These are phyloP conservation scores for Hirschioporus abietinus DNA, from an alignment of 768 basidiomycete species.

Conservation along the genomic window DNA sequence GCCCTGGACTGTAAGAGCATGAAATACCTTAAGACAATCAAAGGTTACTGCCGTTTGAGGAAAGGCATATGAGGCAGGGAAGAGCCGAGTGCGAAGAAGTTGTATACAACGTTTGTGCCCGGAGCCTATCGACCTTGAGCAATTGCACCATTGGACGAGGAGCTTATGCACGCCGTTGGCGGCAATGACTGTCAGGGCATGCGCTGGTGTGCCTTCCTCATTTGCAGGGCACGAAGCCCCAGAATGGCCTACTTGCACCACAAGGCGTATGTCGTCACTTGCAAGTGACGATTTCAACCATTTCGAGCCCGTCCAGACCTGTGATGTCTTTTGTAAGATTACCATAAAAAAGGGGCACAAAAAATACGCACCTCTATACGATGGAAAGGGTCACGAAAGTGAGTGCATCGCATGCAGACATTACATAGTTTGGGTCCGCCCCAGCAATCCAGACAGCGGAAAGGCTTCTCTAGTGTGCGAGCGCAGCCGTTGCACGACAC, in stretches of 20 bases:
- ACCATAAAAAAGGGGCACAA: neutral
- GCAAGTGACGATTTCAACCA: neutral
- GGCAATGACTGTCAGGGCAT: constrained; percentile 8
- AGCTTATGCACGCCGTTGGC: constrained; percentile 15
- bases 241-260: neutral
- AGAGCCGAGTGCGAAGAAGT: constrained; percentile 10
- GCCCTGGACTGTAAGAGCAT: constrained; percentile 9
- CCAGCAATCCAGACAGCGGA: neutral
- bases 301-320: neutral
- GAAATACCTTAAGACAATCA: constrained; percentile 12
- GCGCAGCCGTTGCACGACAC: neutral
- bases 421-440: neutral
- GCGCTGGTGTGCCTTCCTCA: neutral
- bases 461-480: neutral
- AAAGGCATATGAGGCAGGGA: constrained; percentile 13
- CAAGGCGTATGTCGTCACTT: neutral
- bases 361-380: neutral
- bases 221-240: neutral
- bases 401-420: neutral
- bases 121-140: constrained; percentile 2
- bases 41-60: constrained; percentile 17
- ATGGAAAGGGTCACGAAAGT: neutral
- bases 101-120: neutral
- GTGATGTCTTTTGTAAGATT: neutral
- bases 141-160: constrained; percentile 12